Conservation (phyloP, 75 land plant species). For the Ceratopteris richardii region DNA sequence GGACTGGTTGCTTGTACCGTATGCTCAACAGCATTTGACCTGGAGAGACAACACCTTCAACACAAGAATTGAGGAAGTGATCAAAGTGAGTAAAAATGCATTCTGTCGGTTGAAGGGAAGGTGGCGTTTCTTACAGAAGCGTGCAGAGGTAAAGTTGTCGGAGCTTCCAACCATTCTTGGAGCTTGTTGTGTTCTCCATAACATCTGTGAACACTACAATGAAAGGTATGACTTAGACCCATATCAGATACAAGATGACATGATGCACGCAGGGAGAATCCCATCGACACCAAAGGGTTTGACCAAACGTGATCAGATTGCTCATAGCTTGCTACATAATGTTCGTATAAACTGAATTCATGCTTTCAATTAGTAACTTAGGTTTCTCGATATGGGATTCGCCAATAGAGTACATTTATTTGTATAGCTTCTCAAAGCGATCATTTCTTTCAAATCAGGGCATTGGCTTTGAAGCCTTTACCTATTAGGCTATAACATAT, state of each 20-base stretch:
- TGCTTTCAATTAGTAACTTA: too few relatives aligned
- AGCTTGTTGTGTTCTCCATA: constrained; percentile 95
- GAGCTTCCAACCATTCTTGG: constrained; percentile 89
- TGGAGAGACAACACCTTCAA: constrained; percentile 95
- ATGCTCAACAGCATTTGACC: constrained; percentile 64
- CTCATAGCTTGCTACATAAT: constrained; percentile 81
- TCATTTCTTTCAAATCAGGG: too few relatives aligned
- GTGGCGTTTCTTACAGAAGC: constrained; percentile 81
- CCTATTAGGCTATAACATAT: too few relatives aligned
- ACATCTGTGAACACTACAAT: constrained; percentile 70
- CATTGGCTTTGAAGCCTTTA: too few relatives aligned
- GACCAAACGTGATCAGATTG: constrained; percentile 69
- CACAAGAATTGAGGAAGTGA: constrained; percentile 68
- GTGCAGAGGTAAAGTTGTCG: constrained; percentile 92
- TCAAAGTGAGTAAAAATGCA: constrained; percentile 46
- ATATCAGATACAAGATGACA: constrained; percentile 63
- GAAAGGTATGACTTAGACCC: constrained; percentile 56
- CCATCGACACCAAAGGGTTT: constrained; percentile 32
- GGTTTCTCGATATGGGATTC: too few relatives aligned
- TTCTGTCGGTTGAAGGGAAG: constrained; percentile 74
- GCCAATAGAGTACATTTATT: too few relatives aligned
- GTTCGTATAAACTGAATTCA: constrained; percentile 20
- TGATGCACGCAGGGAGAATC: constrained; percentile 50
- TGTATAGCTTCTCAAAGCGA: too few relatives aligned
- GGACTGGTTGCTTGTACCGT: constrained; percentile 95